These are phyloP conservation scores for Lentinula detonsa DNA, from an alignment of 768 basidiomycete genomes.

Conservation along the genomic window DNA sequence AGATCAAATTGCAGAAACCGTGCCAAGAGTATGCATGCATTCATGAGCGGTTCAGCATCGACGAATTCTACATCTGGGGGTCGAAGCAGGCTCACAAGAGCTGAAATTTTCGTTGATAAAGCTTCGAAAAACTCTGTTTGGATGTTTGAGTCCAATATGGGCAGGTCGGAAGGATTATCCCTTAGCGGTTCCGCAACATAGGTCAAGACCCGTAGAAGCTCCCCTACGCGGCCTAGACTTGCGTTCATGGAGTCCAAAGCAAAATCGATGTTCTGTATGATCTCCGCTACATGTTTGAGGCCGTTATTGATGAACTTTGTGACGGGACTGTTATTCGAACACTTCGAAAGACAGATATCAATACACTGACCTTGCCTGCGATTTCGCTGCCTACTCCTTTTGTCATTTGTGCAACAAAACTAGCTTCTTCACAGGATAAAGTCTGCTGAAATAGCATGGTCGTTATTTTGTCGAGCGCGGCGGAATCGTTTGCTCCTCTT, in stretches of 20 bases:
- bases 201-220: constrained; percentile 63
- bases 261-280: constrained; percentile 33
- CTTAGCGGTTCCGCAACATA: constrained; percentile 65
- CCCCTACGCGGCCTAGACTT: constrained; percentile 50
- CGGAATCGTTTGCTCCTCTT: constrained; percentile 41
- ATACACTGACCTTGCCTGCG: constrained; percentile 52
- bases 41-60: constrained; percentile 21
- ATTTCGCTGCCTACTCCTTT: constrained; percentile 61
- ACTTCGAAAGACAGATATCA: neutral
- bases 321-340: neutral
- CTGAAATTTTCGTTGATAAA: constrained; percentile 39
- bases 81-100: constrained; percentile 30
- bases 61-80: constrained; percentile 13
- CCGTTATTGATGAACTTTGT: constrained; percentile 72
- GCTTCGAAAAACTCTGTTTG: constrained; percentile 55
- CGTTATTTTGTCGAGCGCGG: constrained; percentile 60
- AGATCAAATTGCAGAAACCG: constrained; percentile 71
- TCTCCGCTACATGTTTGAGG: constrained; percentile 55
- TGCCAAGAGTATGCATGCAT: constrained; percentile 49
- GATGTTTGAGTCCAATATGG: constrained; percentile 43
- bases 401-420: constrained; percentile 79
- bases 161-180: constrained; percentile 32
- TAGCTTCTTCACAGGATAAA: constrained; percentile 74
- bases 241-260: constrained; percentile 25
- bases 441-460: constrained; percentile 65